phyloP scores from a whole-genome alignment of 129 eudicot genomes.

The sunflower (Helianthus annuus) region HanXRQr2.0-SUNRISE NC_035442.2:55469941-55470440 shows the following conservation, averaged over 20 bases:
- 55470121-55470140: neutral
- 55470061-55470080: conserved; percentile 5
- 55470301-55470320: too few species aligned
- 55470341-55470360: too few species aligned
- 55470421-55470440: too few species aligned
- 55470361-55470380: too few species aligned
- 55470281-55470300: too few species aligned
- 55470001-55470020: conserved; percentile 34
- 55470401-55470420: too few species aligned
- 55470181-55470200: neutral
- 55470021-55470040: conserved; percentile 38
- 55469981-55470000: conserved; percentile 35
- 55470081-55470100: neutral
- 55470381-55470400: too few species aligned
- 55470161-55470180: conserved; percentile 34
- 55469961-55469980: conserved; percentile 45
- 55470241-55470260: neutral
- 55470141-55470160: neutral
- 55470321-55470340: too few species aligned
- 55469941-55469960: conserved; percentile 43
- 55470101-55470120: neutral
- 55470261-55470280: neutral
- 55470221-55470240: conserved; percentile 5
- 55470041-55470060: conserved; percentile 26
- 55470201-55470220: conserved; percentile 5